Conservation (phyloP, 1,139 yeast species). For the Kurtzmaniella quercitrusa region DNA sequence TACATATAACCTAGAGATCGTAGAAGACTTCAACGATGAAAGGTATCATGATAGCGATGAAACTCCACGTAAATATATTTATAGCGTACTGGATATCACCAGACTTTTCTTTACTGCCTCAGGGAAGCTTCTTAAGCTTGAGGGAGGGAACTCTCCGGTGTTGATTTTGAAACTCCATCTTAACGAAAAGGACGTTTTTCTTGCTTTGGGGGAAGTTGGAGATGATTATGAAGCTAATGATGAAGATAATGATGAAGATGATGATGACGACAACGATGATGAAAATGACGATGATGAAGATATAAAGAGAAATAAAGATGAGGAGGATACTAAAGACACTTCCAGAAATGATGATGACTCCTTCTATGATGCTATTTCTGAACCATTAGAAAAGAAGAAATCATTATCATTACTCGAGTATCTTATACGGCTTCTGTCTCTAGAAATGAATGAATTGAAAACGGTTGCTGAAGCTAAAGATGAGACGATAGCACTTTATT, state of each 20-base stretch:
- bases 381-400: slow-evolving; percentile 11
- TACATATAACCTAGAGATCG: slow-evolving; percentile 42
- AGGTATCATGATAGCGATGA: slow-evolving; percentile 60
- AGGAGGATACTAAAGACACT: not conserved
- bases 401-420: slow-evolving; percentile 65
- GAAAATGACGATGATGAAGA: slow-evolving; percentile 4
- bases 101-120: slow-evolving; percentile 71
- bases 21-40: slow-evolving; percentile 67
- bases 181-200: slow-evolving; percentile 37
- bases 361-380: slow-evolving; percentile 8
- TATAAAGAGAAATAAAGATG: not conserved
- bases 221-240: slow-evolving; percentile 25
- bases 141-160: slow-evolving; percentile 65
- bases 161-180: slow-evolving; percentile 50
- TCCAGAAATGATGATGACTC: slow-evolving; percentile 19
- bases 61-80: slow-evolving; percentile 25
- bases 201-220: slow-evolving; percentile 48
- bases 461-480: slow-evolving; percentile 56
- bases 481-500: slow-evolving; percentile 60
- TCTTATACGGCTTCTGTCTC: slow-evolving; percentile 53
- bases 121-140: slow-evolving; percentile 61
- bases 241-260: slow-evolving; percentile 23
- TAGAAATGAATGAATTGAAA: slow-evolving; percentile 60
- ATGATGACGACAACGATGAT: slow-evolving; percentile 16
- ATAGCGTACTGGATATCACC: slow-evolving; percentile 42